phyloP scores from a whole-genome alignment of 1,284 basidiomycete species.

The Takashimella tepidaria region DNA sequence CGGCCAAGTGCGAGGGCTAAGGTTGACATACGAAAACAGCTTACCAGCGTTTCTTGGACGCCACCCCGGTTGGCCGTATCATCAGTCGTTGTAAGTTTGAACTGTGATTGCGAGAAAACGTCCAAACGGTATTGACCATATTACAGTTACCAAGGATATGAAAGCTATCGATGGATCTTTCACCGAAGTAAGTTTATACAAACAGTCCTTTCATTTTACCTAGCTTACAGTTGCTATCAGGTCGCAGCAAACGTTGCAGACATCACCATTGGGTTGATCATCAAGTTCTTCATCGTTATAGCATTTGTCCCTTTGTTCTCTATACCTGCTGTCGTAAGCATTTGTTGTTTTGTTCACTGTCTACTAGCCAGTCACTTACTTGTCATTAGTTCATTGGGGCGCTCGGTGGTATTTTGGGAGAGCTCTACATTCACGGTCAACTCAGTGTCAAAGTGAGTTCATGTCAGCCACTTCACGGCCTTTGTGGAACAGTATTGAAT shows the following conservation, averaged over 20 bases:
- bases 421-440: constrained; percentile 61
- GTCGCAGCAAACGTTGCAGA: constrained; percentile 38
- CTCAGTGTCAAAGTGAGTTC: constrained; percentile 58
- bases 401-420: constrained; percentile 52
- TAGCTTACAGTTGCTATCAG: constrained; percentile 18
- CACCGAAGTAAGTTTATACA: constrained; percentile 38
- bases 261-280: constrained; percentile 44
- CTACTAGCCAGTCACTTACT: neutral
- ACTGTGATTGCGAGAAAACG: too few relatives aligned
- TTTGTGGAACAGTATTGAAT: too few relatives aligned
- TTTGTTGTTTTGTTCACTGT: neutral
- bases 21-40: constrained; percentile 32
- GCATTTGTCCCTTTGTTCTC: constrained; percentile 52
- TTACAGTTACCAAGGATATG: constrained; percentile 55
- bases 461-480: too few relatives aligned
- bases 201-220: neutral
- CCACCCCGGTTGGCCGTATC: constrained; percentile 58
- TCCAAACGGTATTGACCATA: too few relatives aligned
- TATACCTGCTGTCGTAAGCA: constrained; percentile 37
- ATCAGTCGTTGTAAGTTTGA: constrained; percentile 50
- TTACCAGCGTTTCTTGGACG: constrained; percentile 58
- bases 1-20: too few relatives aligned
- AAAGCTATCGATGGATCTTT: constrained; percentile 47
- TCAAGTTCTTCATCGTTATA: constrained; percentile 52
- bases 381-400: constrained; percentile 42